Conservation (phyloP, 2,329 filamentous ascomycete species). For the Aspergillus calidoustus region DNA sequence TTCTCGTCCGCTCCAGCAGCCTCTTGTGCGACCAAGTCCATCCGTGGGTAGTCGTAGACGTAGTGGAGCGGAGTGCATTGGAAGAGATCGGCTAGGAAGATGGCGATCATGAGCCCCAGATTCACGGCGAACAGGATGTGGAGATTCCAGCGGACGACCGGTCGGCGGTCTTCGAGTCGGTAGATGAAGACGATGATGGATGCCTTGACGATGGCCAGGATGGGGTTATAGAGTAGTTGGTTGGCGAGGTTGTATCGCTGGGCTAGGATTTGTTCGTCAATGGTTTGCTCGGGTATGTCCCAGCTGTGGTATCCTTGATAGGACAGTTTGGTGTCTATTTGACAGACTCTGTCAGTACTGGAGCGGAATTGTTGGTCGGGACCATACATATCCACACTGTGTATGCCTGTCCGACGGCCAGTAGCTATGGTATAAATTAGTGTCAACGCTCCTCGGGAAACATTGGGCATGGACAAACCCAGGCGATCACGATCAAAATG, state of each 20-base stretch:
- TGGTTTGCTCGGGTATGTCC: slow-evolving; percentile 24
- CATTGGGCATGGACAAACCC: slow-evolving; percentile 20
- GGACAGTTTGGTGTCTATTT: slow-evolving; percentile 31
- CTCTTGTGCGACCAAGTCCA: slow-evolving; percentile 1
- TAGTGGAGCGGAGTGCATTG: slow-evolving; percentile 34
- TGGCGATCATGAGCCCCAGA: slow-evolving; percentile 26
- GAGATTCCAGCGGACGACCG: slow-evolving; percentile 27
- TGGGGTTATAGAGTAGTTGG: slow-evolving; percentile 36
- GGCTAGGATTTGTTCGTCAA: slow-evolving; percentile 6
- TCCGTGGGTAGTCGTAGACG: slow-evolving; percentile 29
- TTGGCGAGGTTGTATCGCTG: slow-evolving; percentile 33
- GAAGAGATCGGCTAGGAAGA: slow-evolving; percentile 35
- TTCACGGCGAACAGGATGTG: slow-evolving; percentile 27
- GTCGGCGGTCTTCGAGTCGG: slow-evolving; percentile 32
- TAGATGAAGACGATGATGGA: slow-evolving; percentile 35
- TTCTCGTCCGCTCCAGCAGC: background rate
- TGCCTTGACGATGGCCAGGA: slow-evolving; percentile 34
- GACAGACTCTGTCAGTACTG: background rate
- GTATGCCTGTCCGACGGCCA: slow-evolving; percentile 25
- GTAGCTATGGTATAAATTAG: background rate
- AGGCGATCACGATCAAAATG: slow-evolving; percentile 28
- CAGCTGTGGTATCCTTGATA: slow-evolving; percentile 31
- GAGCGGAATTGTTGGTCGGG: background rate
- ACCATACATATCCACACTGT: slow-evolving; percentile 33
- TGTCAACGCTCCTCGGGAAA: background rate